A percentile compares a stretch with the other conserved stretches of the same genome.
phyloP scores from a whole-genome alignment of 441 rosid genomes.

The Theobroma grandiflorum region DNA sequence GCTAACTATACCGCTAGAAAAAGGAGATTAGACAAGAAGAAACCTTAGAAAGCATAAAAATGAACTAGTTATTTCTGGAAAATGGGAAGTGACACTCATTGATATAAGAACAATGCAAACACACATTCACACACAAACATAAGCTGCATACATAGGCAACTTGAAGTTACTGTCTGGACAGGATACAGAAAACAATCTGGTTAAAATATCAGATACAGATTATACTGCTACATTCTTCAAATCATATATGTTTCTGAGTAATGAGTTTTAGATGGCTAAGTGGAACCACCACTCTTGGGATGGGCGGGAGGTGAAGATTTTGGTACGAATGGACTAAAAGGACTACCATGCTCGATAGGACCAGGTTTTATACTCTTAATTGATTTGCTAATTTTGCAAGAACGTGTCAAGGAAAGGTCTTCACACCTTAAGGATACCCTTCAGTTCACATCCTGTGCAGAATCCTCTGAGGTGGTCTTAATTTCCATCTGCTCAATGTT shows the following conservation, averaged over 20 bases:
- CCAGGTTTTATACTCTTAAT: slow-evolving; percentile 39
- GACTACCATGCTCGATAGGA: slow-evolving; percentile 61
- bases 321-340: slow-evolving; percentile 60
- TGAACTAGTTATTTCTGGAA: background rate
- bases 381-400: too few species aligned
- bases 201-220: slow-evolving; percentile 1
- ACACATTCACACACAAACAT: background rate
- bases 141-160: background rate
- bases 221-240: background rate
- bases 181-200: background rate
- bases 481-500: too few species aligned
- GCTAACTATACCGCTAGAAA: background rate
- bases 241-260: background rate
- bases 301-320: slow-evolving; percentile 47
- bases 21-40: background rate
- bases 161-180: background rate
- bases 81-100: background rate
- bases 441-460: too few species aligned
- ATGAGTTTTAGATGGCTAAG: background rate
- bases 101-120: slow-evolving; percentile 1
- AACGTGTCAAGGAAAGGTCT: too few species aligned
- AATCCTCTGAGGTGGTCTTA: too few species aligned
- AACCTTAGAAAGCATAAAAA: background rate
- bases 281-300: slow-evolving; percentile 34
- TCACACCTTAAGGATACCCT: too few species aligned